Conservation (phyloP, 148 eudicot species). For the Diospyros lotus region DNA sequence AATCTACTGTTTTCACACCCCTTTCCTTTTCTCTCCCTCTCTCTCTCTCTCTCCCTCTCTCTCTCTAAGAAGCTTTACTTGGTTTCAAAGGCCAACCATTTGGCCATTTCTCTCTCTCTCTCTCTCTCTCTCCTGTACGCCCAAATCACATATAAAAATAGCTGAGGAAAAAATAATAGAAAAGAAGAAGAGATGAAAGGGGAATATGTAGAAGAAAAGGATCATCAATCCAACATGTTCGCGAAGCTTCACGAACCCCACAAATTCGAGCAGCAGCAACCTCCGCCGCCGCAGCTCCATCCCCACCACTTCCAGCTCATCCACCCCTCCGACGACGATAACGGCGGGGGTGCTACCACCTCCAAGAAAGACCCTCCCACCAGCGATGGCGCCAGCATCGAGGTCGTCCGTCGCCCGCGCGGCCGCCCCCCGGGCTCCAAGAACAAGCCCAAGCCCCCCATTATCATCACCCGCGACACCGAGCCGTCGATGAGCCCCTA, state of each 20-base stretch:
- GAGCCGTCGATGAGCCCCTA: conserved; percentile 60
- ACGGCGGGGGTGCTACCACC: conserved; percentile 11
- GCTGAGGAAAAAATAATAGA: not conserved
- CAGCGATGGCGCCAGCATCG: conserved; percentile 56
- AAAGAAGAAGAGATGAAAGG: conserved; percentile 32
- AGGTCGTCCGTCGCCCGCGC: conserved; percentile 59
- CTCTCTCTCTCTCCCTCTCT: not conserved
- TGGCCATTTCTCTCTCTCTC: not conserved
- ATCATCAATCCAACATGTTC: conserved; percentile 23
- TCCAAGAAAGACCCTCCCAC: conserved; percentile 2
- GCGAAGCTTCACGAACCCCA: conserved; percentile 28
- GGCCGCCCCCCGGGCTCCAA: conserved; percentile 88
- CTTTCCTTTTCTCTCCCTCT: conserved; percentile 2
- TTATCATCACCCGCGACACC: conserved; percentile 40
- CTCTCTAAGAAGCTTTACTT: too few species aligned
- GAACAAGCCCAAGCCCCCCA: conserved; percentile 69
- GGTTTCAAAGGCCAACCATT: too few species aligned
- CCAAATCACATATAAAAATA: not conserved
- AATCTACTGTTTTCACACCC: conserved; percentile 32
- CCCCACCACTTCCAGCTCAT: conserved; percentile 12
- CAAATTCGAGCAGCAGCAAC: conserved; percentile 14
- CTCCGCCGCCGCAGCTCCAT: conserved; percentile 14
- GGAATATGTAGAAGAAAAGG: conserved; percentile 31
- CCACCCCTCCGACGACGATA: conserved; percentile 30
- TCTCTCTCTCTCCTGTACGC: not conserved